A percentile compares a stretch with the other conserved stretches of the same genome.
These are phyloP conservation scores for Porphyridium purpureum DNA, from an alignment of 23 red algal species.

Conservation along the genomic window DNA sequence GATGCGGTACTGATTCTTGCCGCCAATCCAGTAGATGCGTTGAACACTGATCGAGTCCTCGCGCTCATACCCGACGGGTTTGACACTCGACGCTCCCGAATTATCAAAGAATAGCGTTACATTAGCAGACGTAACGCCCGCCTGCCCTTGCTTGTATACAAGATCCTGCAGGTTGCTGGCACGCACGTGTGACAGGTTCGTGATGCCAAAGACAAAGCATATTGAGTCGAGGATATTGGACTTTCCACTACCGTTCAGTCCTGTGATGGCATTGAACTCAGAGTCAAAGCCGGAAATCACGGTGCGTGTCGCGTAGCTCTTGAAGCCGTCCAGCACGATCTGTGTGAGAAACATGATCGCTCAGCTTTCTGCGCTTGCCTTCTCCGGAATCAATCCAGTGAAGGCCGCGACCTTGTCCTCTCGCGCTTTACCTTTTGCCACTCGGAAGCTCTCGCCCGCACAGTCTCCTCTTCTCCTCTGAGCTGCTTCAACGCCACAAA, in stretches of 20 bases:
- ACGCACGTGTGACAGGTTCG: constrained; percentile 74
- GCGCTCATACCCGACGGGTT: constrained; percentile 88
- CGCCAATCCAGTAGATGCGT: constrained; percentile 68
- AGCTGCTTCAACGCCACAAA: no score
- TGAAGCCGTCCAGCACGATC: constrained; percentile 97
- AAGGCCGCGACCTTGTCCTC: no score
- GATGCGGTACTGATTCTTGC: constrained; percentile 88
- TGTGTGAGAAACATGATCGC: constrained; percentile 66
- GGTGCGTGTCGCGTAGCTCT: constrained; percentile 83
- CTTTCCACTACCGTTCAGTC: constrained; percentile 90
- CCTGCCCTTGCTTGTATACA: constrained; percentile 93
- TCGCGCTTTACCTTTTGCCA: no score
- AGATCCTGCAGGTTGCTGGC: constrained; percentile 80
- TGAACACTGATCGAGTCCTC: constrained; percentile 55
- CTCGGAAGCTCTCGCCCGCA: no score
- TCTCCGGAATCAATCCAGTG: no score
- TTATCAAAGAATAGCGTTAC: constrained; percentile 96
- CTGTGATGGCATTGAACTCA: constrained; percentile 95
- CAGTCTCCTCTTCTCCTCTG: no score
- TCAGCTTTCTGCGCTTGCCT: no score
- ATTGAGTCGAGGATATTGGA: constrained; percentile 95
- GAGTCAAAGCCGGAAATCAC: constrained; percentile 72
- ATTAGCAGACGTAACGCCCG: constrained; percentile 62
- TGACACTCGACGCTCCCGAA: constrained; percentile 12
- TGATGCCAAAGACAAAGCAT: constrained; percentile 97